A percentile compares a stretch with the other conserved stretches of the same genome.
These are phyloP conservation scores for Ophiorrhiza pumila DNA, from an alignment of 257 asterid genomes.

Conservation along the genomic window DNA sequence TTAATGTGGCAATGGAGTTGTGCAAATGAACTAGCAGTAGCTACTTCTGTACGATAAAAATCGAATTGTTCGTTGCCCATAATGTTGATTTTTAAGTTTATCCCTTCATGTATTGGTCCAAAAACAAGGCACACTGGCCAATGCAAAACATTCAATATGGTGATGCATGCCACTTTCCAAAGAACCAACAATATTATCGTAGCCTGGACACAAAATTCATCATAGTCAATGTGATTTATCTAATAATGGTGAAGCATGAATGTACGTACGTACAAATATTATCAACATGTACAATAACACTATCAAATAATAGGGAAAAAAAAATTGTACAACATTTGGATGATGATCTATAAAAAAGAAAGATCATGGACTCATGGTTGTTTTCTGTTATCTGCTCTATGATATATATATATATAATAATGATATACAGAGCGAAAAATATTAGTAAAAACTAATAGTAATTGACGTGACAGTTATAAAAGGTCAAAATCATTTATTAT, in stretches of 20 bases:
- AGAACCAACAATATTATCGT: not conserved
- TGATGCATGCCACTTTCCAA: not conserved
- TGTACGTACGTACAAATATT: no score
- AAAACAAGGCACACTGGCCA: not conserved
- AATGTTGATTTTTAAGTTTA: not conserved
- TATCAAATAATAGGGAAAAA: no score
- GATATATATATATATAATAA: no score
- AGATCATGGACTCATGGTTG: no score
- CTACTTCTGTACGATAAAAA: not conserved
- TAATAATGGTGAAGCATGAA: not conserved
- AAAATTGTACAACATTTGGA: no score
- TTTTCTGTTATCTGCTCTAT: no score
- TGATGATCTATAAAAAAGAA: no score
- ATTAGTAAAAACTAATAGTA: no score
- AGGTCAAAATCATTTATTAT: no score
- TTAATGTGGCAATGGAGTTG: not conserved
- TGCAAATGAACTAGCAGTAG: not conserved
- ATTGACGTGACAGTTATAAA: no score
- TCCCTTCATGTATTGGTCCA: not conserved
- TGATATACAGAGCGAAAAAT: no score
- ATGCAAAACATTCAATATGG: not conserved
- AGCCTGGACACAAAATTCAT: not conserved
- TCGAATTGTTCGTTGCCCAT: not conserved
- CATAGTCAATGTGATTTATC: not conserved
- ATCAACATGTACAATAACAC: no score